Evolutionary conservation across 208 protist species (phyloP), one percentile per base, ranked within the genome.

Genomic region (Endotrypanum monterogeii): DNA sequence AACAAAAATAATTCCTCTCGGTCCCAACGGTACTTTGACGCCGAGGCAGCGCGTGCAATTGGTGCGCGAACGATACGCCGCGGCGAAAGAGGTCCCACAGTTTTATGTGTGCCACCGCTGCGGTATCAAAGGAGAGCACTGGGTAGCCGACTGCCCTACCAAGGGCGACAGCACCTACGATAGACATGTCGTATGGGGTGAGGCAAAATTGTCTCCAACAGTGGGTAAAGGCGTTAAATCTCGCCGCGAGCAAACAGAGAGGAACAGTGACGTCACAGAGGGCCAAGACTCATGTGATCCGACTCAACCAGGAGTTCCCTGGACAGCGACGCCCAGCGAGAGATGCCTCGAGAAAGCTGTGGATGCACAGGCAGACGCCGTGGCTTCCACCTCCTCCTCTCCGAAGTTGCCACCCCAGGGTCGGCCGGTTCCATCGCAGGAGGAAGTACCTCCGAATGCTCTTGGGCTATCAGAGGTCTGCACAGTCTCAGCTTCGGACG

Each of bases 21-120:
- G 87, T 5, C 89, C 89, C 48, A 90, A 94, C 65, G 89, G 89
- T 16, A 89, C 83, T 14, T 74, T 92, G n/a, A 92, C 87, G 3
- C 77, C 80, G 35, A 74, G 76, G 62, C 89, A 94, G 65, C 78
- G 79, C 28, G 85, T 94, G 50, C 89, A 94, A 60, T 83, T 94
- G n/a, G 79, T 92, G 57, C 85, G 84, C 3, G 83, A 94, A 68
- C 79, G 78, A 20, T 92, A 92, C 77, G 80, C 77, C n/a, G 77
- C 86, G 9, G 73, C 90, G 20, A 82, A 75, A 35, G 75, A 83
- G 25, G 92, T 94, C 58, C 86, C 88, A 39, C 80, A 76, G 44
- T 96, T 94, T 73, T 94, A 96, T 74, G 89, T 96, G 8, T 96
- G 92, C 74, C 66, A 90, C 72, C 88, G 89, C 60, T 96, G 92